Percentiles rank a stretch among this genome's conserved stretches.
These are phyloP conservation scores for Trypanosoma brucei DNA, from an alignment of 208 protist species.

Conservation along the genomic window DNA sequence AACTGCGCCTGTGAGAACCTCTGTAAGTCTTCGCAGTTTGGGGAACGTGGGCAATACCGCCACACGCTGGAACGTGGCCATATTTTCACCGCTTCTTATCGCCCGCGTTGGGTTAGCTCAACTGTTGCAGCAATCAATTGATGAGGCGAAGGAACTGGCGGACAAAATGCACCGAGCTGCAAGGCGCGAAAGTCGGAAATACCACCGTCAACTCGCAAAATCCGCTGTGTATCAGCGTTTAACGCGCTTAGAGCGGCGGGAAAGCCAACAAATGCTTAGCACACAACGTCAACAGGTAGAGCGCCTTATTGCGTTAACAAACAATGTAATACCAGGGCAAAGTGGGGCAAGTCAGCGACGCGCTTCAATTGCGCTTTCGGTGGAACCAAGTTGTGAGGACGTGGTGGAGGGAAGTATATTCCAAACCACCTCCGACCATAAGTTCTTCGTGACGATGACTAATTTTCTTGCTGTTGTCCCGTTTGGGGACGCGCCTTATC, in stretches of 20 bases:
- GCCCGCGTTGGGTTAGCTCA: conserved; percentile 59
- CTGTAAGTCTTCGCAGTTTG: conserved; percentile 20
- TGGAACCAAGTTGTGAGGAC: conserved; percentile 7
- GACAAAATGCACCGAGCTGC: conserved; percentile 43
- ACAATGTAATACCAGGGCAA: conserved; percentile 33
- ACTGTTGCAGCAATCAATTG: conserved; percentile 53
- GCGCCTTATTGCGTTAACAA: conserved; percentile 42
- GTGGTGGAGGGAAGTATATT: conserved; percentile 29
- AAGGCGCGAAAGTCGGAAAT: conserved; percentile 21
- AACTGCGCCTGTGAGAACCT: background rate
- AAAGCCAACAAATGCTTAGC: conserved; percentile 36
- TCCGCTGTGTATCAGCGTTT: conserved; percentile 52
- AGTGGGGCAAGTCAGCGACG: conserved; percentile 19
- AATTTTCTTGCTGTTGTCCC: conserved; percentile 77
- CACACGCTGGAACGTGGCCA: conserved; percentile 57
- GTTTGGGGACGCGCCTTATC: conserved; percentile 77
- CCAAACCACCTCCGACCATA: conserved; percentile 34
- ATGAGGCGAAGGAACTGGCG: conserved; percentile 64
- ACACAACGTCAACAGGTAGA: conserved; percentile 36
- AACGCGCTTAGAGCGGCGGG: conserved; percentile 45
- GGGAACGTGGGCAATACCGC: conserved; percentile 46
- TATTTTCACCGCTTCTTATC: conserved; percentile 65
- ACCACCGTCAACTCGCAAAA: conserved; percentile 32
- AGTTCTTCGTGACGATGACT: conserved; percentile 49
- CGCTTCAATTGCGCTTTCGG: conserved; percentile 9